Conservation (phyloP, 768 basidiomycete species). For the Lactarius hatsudake region DNA sequence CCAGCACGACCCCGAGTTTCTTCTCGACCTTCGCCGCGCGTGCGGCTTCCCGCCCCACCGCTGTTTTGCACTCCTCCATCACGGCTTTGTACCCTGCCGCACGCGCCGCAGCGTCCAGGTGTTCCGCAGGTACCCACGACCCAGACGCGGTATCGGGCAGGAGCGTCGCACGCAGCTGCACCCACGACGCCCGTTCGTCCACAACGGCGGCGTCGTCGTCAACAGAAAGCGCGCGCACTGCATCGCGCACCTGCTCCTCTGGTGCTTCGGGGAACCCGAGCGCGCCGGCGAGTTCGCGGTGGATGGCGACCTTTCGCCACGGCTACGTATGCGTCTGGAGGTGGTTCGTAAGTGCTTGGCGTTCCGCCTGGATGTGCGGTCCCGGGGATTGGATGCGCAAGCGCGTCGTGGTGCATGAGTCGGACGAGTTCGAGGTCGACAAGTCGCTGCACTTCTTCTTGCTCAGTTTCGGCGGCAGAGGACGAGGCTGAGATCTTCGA, state of each 20-base stretch:
- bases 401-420: conserved; percentile 84
- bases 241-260: conserved; percentile 74
- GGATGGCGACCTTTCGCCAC: conserved; percentile 69
- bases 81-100: conserved; percentile 61
- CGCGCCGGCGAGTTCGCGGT: conserved; percentile 72
- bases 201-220: conserved; percentile 56
- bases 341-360: conserved; percentile 63
- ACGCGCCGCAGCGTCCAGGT: conserved; percentile 57
- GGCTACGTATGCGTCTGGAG: conserved; percentile 73
- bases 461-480: conserved; percentile 38
- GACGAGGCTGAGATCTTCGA: conserved; percentile 55
- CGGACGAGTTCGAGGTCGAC: conserved; percentile 76
- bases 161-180: conserved; percentile 57
- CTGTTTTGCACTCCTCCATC: conserved; percentile 59
- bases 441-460: conserved; percentile 44
- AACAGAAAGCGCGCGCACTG: conserved; percentile 56
- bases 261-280: conserved; percentile 86
- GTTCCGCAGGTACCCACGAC: conserved; percentile 64
- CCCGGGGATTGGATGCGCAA: conserved; percentile 85
- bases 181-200: conserved; percentile 70
- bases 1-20: conserved; percentile 80
- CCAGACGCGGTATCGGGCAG: conserved; percentile 55
- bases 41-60: conserved; percentile 76
- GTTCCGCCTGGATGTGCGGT: conserved; percentile 73
- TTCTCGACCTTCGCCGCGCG: conserved; percentile 87